phyloP scores from a whole-genome alignment of 371 early-diverging fungal genomes.

The Batrachochytrium dendrobatidis region DNA sequence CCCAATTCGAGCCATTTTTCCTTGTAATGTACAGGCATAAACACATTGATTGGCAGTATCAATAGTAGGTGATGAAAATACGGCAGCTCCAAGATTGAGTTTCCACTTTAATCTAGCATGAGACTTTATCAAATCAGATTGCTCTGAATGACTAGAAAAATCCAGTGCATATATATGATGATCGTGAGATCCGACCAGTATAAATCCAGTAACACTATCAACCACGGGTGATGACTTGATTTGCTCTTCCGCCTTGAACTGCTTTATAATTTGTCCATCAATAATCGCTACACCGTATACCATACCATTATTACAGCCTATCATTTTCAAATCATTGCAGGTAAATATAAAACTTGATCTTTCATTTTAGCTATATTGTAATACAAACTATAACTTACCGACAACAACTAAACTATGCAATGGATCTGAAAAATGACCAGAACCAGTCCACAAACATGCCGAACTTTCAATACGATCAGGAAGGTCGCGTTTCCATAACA shows the following conservation, averaged over 20 bases:
- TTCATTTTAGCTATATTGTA: neutral
- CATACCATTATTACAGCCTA: conserved; percentile 9
- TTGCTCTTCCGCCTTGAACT: conserved; percentile 3
- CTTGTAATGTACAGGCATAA: neutral
- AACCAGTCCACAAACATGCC: neutral
- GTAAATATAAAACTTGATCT: neutral
- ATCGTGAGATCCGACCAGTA: conserved; percentile 10
- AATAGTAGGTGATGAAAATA: conserved; percentile 6
- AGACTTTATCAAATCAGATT: too few species aligned
- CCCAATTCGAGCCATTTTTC: neutral
- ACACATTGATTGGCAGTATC: neutral
- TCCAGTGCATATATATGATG: neutral
- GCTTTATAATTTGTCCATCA: neutral
- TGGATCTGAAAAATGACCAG: neutral
- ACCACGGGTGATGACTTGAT: conserved; percentile 10
- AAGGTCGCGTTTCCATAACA: conserved; percentile 3
- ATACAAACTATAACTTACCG: neutral
- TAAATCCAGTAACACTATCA: neutral
- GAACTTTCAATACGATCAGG: conserved; percentile 11
- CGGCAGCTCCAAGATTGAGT: neutral
- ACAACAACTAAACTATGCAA: neutral
- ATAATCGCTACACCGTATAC: neutral
- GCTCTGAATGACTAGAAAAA: neutral
- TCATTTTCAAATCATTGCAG: too few species aligned
- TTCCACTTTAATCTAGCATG: neutral